A percentile compares a stretch with the other conserved stretches of the same genome.
phyloP scores from a whole-genome alignment of 495 filamentous ascomycete genomes.

The Penicillium argentinense region DNA sequence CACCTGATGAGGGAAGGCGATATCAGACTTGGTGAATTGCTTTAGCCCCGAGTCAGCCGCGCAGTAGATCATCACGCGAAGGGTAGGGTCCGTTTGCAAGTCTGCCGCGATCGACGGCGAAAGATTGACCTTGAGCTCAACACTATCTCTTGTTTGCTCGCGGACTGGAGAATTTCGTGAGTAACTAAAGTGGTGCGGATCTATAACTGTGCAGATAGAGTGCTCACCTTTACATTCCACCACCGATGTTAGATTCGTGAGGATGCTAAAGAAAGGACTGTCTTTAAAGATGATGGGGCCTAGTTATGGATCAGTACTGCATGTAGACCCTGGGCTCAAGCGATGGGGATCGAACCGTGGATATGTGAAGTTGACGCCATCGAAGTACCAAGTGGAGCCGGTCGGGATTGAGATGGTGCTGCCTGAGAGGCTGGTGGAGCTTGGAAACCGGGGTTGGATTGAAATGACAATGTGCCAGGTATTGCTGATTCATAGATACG shows the following conservation, averaged over 20 bases:
- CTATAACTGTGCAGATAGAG: neutral
- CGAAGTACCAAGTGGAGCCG: conserved; percentile 22
- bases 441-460: conserved; percentile 25
- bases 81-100: conserved; percentile 51
- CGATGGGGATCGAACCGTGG: too few relatives aligned
- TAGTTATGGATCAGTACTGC: conserved; percentile 14
- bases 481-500: conserved; percentile 34
- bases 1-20: conserved; percentile 86
- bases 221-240: conserved; percentile 66
- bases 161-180: conserved; percentile 38
- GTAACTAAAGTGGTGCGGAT: conserved; percentile 24
- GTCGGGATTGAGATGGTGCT: conserved; percentile 27
- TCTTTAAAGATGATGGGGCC: conserved; percentile 61
- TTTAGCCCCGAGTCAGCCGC: conserved; percentile 56
- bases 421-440: conserved; percentile 18
- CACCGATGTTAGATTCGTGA: conserved; percentile 59
- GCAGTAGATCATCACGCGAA: conserved; percentile 80
- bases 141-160: conserved; percentile 52
- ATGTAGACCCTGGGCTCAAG: too few relatives aligned
- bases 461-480: conserved; percentile 25
- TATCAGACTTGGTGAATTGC: conserved; percentile 62
- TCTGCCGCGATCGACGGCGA: conserved; percentile 45
- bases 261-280: conserved; percentile 73
- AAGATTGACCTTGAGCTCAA: conserved; percentile 55
- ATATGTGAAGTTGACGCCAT: conserved; percentile 37